A percentile compares a stretch with the other conserved stretches of the same genome.
Conservation (phyloP, 768 basidiomycete genomes). For the Lactarius psammicola region DNA sequence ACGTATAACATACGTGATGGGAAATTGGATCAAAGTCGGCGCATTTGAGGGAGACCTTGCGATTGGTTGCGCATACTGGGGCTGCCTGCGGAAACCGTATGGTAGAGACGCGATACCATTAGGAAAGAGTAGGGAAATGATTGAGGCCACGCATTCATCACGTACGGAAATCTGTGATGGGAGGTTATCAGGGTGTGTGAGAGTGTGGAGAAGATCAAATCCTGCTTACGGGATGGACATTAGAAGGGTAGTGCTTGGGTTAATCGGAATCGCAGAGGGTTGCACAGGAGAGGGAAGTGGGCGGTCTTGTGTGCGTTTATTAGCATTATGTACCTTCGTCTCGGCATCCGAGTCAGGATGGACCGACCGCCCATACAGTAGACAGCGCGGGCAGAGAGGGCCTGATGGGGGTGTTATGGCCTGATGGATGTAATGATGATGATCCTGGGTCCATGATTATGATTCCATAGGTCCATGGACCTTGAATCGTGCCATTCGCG, state of each 20-base stretch:
- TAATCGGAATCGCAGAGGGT: neutral
- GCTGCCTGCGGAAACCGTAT: constrained; percentile 4
- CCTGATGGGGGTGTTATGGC: neutral
- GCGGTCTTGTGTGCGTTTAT: neutral
- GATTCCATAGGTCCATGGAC: neutral
- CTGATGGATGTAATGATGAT: too few relatives aligned
- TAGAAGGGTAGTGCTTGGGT: neutral
- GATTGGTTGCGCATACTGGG: constrained; percentile 1
- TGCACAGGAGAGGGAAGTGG: neutral
- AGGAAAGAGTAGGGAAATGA: neutral
- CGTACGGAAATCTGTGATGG: constrained; percentile 20
- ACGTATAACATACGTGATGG: constrained; percentile 2
- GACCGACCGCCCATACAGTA: neutral
- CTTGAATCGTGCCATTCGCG: neutral
- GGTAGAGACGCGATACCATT: neutral
- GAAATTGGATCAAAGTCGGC: neutral
- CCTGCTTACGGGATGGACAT: constrained; percentile 21
- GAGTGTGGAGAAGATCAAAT: neutral
- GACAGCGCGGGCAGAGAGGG: neutral
- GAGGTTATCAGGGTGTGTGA: neutral
- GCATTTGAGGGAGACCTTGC: constrained; percentile 2
- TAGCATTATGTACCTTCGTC: neutral
- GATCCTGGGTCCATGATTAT: too few relatives aligned
- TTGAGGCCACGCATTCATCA: neutral
- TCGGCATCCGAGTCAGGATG: neutral